Conservation (phyloP, 352 stramenopile species). For the Aphanomyces stellatus region DNA sequence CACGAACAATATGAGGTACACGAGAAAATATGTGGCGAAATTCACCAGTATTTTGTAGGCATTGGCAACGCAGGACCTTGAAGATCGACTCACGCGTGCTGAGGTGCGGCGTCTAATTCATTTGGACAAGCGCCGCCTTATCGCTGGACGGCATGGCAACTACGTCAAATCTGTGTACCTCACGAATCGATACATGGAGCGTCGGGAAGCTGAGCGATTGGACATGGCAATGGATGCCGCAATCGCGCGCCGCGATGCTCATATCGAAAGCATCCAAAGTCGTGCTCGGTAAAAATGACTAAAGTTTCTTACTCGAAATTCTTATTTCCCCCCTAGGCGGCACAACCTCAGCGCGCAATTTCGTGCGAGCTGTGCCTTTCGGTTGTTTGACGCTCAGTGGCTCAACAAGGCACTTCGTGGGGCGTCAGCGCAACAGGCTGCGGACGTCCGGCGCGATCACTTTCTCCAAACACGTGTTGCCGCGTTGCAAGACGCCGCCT, state of each 20-base stretch:
- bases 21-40: background rate
- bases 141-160: slow-evolving; percentile 11
- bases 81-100: slow-evolving; percentile 3
- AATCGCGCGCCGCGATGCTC: background rate
- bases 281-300: background rate
- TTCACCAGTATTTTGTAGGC: background rate
- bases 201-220: background rate
- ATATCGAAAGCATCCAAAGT: slow-evolving; percentile 7
- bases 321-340: background rate
- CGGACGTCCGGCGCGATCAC: background rate
- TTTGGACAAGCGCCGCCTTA: slow-evolving; percentile 13
- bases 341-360: slow-evolving; percentile 18
- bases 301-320: background rate
- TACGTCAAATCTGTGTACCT: slow-evolving; percentile 19
- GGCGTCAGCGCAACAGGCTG: slow-evolving; percentile 2
- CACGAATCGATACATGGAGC: slow-evolving; percentile 15
- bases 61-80: slow-evolving; percentile 3
- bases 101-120: slow-evolving; percentile 9
- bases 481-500: slow-evolving; percentile 1
- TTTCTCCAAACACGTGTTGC: background rate
- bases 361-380: slow-evolving; percentile 2
- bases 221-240: slow-evolving; percentile 2
- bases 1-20: slow-evolving; percentile 7
- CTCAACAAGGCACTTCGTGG: slow-evolving; percentile 2
- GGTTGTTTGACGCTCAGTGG: slow-evolving; percentile 15